Conservation (phyloP, 176 grass and related monocot species). For the Lolium rigidum region DNA sequence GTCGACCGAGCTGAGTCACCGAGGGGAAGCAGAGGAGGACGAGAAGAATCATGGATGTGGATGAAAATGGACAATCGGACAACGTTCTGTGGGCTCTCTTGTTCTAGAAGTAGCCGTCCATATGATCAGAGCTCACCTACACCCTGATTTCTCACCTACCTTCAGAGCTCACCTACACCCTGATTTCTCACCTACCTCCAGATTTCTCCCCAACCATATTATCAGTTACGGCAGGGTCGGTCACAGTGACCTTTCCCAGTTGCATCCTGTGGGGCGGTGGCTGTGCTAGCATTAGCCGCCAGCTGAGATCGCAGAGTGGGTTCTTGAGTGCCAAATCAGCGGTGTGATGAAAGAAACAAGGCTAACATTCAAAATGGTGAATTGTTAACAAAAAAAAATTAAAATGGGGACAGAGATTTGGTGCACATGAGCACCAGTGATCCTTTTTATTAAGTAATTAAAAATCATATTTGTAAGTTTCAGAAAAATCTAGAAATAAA, state of each 20-base stretch:
- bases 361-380: too few relatives aligned
- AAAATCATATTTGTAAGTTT: too few relatives aligned
- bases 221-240: neutral
- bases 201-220: neutral
- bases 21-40: neutral
- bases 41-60: neutral
- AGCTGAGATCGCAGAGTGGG: neutral
- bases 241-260: neutral
- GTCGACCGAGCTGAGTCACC: too few relatives aligned
- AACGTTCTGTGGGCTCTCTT: neutral
- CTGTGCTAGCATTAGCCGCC: neutral
- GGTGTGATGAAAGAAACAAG: too few relatives aligned
- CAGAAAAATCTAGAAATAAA: too few relatives aligned
- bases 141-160: neutral
- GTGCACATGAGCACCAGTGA: too few relatives aligned
- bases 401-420: too few relatives aligned
- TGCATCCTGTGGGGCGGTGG: neutral
- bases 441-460: too few relatives aligned
- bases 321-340: neutral
- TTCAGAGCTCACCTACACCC: conserved; percentile 9
- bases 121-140: conserved; percentile 12
- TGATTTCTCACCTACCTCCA: conserved; percentile 1
- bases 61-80: neutral
- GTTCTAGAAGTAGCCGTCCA: conserved; percentile 16
- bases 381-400: too few relatives aligned